These are phyloP conservation scores for Trichophyton schoenleinii DNA, from an alignment of 2,329 filamentous ascomycete genomes.

Conservation along the genomic window DNA sequence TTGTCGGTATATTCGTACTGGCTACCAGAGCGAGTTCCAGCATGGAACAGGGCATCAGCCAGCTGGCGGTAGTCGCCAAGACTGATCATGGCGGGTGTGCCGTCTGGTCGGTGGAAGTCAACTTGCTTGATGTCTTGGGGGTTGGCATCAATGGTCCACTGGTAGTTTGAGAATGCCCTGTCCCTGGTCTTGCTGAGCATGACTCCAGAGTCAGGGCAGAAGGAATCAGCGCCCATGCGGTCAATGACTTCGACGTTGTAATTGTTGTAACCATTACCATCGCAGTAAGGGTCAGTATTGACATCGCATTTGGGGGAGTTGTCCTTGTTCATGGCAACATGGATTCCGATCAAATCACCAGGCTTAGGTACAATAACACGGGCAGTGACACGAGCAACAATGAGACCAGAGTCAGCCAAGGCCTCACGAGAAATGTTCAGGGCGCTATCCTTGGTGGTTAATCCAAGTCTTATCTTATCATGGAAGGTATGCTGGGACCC, in stretches of 20 bases:
- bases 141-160: conserved; percentile 15
- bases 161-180: conserved; percentile 5
- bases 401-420: conserved; percentile 10
- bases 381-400: conserved; percentile 11
- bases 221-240: conserved; percentile 14
- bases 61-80: conserved; percentile 15
- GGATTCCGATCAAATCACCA: conserved; percentile 10
- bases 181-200: conserved; percentile 14
- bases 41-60: conserved; percentile 14
- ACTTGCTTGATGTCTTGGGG: conserved; percentile 12
- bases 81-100: conserved; percentile 9
- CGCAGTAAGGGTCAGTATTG: conserved; percentile 11
- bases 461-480: conserved; percentile 11
- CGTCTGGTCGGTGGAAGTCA: conserved; percentile 13
- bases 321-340: conserved; percentile 12
- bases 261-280: conserved; percentile 11
- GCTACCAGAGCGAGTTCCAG: conserved; percentile 15
- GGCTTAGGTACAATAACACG: conserved; percentile 9
- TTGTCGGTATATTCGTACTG: conserved; percentile 13
- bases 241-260: conserved; percentile 15
- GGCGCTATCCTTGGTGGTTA: conserved; percentile 7
- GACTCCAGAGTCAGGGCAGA: conserved; percentile 13
- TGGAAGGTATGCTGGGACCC: conserved; percentile 13
- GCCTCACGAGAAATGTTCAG: conserved; percentile 12
- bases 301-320: conserved; percentile 9